Conservation (phyloP, 495 filamentous ascomycete genomes). For the Penicillium cosmopolitanum region DNA sequence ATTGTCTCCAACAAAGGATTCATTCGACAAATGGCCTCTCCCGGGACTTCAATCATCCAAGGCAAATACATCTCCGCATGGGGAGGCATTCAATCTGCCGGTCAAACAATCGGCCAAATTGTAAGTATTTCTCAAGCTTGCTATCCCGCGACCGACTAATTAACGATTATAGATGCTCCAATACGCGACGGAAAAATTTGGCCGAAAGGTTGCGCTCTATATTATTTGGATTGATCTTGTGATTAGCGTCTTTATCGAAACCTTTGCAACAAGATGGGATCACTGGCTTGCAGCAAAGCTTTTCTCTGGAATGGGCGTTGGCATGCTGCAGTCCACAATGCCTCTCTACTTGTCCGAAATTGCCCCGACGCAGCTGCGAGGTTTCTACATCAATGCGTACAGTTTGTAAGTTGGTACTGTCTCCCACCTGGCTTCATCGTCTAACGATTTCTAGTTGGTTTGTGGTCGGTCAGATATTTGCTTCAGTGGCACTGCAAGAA, state of each 20-base stretch:
- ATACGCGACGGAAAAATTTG: slow-evolving; percentile 36
- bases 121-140: slow-evolving; percentile 15
- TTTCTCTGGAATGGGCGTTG: slow-evolving; percentile 45
- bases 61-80: slow-evolving; percentile 44
- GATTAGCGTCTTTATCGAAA: slow-evolving; percentile 41
- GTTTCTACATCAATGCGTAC: slow-evolving; percentile 46
- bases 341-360: slow-evolving; percentile 47
- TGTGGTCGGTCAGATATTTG: slow-evolving; percentile 44
- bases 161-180: slow-evolving; percentile 30
- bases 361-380: slow-evolving; percentile 42
- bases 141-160: neutral
- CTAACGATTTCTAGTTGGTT: slow-evolving; percentile 37
- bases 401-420: slow-evolving; percentile 30
- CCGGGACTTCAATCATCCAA: slow-evolving; percentile 35
- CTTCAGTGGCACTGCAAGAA: slow-evolving; percentile 40
- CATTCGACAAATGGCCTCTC: slow-evolving; percentile 36
- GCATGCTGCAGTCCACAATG: slow-evolving; percentile 46
- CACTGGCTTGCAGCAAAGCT: slow-evolving; percentile 48
- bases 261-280: slow-evolving; percentile 40
- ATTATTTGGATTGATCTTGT: slow-evolving; percentile 37
- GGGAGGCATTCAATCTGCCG: slow-evolving; percentile 45
- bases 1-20: slow-evolving; percentile 47
- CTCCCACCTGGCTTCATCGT: neutral
- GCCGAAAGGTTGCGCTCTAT: slow-evolving; percentile 36
- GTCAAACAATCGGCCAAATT: slow-evolving; percentile 40